These are phyloP conservation scores for Warburgia ugandensis DNA, from an alignment of 164 flowering plant genomes.

Conservation along the genomic window DNA sequence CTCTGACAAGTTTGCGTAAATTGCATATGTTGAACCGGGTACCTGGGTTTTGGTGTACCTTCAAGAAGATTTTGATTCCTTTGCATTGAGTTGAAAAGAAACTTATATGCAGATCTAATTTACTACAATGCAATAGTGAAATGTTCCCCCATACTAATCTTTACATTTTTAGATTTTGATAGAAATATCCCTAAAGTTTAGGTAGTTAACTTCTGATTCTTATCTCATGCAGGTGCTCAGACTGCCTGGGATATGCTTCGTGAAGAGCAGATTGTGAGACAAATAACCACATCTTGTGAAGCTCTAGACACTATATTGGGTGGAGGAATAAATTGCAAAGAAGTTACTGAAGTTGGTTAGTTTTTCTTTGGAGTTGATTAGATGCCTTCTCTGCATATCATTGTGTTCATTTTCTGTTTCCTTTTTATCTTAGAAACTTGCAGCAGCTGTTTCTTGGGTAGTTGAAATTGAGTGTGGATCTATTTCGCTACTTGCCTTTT, in stretches of 20 bases:
- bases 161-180: too few species aligned
- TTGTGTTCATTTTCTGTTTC: slow-evolving; percentile 3
- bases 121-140: too few species aligned
- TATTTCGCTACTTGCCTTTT: slow-evolving; percentile 8
- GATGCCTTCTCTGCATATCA: background rate
- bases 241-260: slow-evolving; percentile 91
- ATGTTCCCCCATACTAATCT: too few species aligned
- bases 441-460: background rate
- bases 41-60: background rate
- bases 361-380: slow-evolving; percentile 4
- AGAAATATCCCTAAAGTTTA: too few species aligned
- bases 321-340: slow-evolving; percentile 84
- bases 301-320: slow-evolving; percentile 78
- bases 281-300: slow-evolving; percentile 75
- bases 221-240: slow-evolving; percentile 49
- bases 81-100: background rate
- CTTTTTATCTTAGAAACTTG: background rate
- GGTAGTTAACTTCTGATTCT: background rate
- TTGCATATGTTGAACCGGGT: too few species aligned
- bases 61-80: background rate
- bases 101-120: too few species aligned
- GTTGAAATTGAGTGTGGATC: background rate
- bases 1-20: too few species aligned
- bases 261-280: slow-evolving; percentile 47
- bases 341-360: slow-evolving; percentile 95